Percentiles rank a stretch among this genome's conserved stretches.
phyloP scores from a whole-genome alignment of 768 basidiomycete genomes.

The Suillus cothurnatus region DNA sequence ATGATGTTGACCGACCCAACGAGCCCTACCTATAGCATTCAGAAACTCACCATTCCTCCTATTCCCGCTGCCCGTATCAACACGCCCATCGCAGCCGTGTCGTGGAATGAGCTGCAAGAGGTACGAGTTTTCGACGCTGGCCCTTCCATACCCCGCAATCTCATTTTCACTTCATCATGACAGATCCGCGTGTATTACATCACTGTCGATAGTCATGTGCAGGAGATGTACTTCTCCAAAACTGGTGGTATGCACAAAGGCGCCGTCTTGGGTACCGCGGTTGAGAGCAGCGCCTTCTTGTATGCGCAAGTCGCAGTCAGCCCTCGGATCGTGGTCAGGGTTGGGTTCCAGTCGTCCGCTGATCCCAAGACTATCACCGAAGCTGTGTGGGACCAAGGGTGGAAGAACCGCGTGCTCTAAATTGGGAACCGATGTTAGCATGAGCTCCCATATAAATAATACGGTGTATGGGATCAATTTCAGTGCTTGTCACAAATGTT shows the following conservation, averaged over 20 bases:
- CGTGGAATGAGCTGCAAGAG: not conserved
- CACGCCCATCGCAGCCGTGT: not conserved
- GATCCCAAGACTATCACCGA: conserved; percentile 1
- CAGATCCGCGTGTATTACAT: not conserved
- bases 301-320: not conserved
- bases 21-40: not conserved
- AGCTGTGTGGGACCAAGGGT: not conserved
- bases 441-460: not conserved
- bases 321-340: not conserved
- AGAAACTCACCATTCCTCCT: not conserved
- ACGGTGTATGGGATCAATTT: not conserved
- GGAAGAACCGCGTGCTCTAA: not conserved
- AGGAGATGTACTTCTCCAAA: not conserved
- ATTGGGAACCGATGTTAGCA: not conserved
- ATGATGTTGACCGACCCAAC: not conserved
- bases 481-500: not conserved
- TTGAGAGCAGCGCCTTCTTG: not conserved
- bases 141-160: not conserved
- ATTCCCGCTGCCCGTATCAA: not conserved
- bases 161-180: not conserved
- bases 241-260: not conserved
- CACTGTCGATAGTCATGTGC: not conserved
- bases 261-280: not conserved
- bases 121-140: not conserved
- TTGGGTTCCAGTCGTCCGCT: not conserved